Conservation (phyloP, 176 grass and related monocot genomes). For the Rhynchospora pubera region DNA sequence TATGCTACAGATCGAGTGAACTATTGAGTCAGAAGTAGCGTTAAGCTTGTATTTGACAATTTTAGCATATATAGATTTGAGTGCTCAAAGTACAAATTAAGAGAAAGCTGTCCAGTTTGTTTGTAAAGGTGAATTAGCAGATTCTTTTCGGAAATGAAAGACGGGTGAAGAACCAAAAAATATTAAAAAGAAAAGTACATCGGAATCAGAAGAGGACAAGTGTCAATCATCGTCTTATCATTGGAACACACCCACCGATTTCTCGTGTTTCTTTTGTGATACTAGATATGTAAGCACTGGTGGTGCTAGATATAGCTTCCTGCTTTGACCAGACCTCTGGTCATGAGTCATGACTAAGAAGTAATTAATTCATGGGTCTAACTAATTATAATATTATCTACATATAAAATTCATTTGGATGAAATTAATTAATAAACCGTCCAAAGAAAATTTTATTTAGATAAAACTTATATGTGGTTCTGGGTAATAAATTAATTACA, state of each 20-base stretch:
- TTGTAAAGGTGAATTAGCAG: background rate
- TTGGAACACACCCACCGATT: background rate
- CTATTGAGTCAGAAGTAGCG: background rate
- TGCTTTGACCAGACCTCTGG: no score
- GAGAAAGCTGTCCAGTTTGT: background rate
- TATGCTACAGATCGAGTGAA: background rate
- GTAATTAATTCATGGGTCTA: no score
- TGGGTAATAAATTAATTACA: no score
- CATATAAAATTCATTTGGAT: no score
- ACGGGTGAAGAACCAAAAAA: background rate
- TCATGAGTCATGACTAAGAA: no score
- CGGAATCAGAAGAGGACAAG: background rate
- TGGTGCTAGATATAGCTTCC: background rate
- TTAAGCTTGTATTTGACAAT: background rate
- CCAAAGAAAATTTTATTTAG: no score
- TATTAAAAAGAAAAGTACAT: background rate
- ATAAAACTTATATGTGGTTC: no score
- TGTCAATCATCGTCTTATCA: conserved; percentile 3
- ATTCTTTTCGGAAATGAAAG: background rate
- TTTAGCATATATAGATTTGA: no score
- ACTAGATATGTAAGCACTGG: background rate
- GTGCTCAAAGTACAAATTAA: background rate
- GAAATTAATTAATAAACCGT: no score
- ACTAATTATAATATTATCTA: no score
- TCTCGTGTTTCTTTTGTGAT: background rate